Evolutionary conservation across 306 rosid species (phyloP).

Genomic region (Prunus armeniaca): DNA sequence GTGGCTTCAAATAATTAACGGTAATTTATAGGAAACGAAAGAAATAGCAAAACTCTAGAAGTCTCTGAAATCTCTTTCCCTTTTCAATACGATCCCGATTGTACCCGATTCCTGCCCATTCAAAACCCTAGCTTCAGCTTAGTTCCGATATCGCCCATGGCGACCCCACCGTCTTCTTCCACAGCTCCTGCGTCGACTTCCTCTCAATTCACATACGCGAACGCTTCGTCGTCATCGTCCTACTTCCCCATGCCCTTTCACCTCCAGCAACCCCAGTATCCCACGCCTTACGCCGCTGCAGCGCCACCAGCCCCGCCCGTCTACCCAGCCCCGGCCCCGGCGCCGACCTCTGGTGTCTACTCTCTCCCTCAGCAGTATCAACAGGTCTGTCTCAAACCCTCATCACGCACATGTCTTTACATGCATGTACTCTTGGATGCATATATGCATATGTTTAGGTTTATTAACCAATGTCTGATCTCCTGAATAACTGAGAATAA

Average conservation of each 20-base stretch:
- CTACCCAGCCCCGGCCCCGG: constrained; percentile 35
- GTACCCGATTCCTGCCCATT: background rate
- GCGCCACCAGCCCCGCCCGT: constrained; percentile 29
- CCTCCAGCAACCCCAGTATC: constrained; percentile 72
- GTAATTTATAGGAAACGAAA: background rate
- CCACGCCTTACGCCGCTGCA: constrained; percentile 43
- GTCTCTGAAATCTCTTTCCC: background rate
- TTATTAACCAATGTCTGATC: background rate
- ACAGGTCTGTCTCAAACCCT: constrained; percentile 39
- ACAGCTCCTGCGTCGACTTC: constrained; percentile 24
- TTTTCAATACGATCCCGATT: background rate
- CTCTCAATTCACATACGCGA: constrained; percentile 58
- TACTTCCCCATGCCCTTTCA: constrained; percentile 84
- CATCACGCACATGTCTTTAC: background rate
- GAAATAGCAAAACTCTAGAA: background rate
- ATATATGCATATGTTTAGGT: background rate
- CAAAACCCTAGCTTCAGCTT: constrained; percentile 4
- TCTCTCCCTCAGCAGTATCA: constrained; percentile 72
- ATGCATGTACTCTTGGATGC: background rate
- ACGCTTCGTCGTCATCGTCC: constrained; percentile 48
- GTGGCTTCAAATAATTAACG: no score
- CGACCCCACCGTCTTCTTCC: constrained; percentile 47
- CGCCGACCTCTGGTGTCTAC: constrained; percentile 43
- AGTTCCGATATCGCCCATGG: constrained; percentile 37
- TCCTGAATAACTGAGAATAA: background rate